Evolutionary conservation across 2,329 filamentous ascomycete species (phyloP), one percentile per base, ranked within the genome.

Genomic region (Pyrenophora teres): DNA sequence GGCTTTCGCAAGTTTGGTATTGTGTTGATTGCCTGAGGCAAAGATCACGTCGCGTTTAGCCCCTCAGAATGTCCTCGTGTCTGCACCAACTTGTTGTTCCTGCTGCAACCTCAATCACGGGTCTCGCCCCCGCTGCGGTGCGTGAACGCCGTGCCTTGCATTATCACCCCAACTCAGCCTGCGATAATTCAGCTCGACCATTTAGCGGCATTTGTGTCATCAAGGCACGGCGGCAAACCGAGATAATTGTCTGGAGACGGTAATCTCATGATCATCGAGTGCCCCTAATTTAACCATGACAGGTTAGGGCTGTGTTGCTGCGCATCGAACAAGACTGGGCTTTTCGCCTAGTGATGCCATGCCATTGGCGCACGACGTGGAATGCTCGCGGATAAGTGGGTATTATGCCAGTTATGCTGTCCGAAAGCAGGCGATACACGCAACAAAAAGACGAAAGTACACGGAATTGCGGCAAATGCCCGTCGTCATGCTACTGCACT

Each of bases 71-170:
- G 43, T 33, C 38, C 36, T 40, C 45, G 54, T 54, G 56, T 54
- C 45, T 57, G 51, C 58, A 54, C 42, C 39, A 54, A 45, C 46
- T 38, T 51, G 46, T 40, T 53, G 40, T 43, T 47, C 54, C 59
- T 57, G 57, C 62, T 60, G 62, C 59, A 60, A 40, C 46, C 54
- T 57, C 52, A 55, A 60, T 62, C 52, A 63, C 54, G 57, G 61
- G 57, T 60, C 56, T 60, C 52, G 60, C 60, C 63, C 63, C 64
- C 46, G 61, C 62, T 64, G 59, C 59, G 57, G 61, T 68, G 63
- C 54, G 52, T 57, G 57, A 61, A 61, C 57, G 60, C 59, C 61
- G 59, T 56, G 62, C 58, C 59, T 59, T 65, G 59, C 64, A 66
- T 59, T 54, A 56, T 57, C 56, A 56, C 54, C 42, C 40, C 42